These are phyloP conservation scores for Exophiala sideris DNA, from an alignment of 2,329 filamentous ascomycete genomes.

Conservation along the genomic window DNA sequence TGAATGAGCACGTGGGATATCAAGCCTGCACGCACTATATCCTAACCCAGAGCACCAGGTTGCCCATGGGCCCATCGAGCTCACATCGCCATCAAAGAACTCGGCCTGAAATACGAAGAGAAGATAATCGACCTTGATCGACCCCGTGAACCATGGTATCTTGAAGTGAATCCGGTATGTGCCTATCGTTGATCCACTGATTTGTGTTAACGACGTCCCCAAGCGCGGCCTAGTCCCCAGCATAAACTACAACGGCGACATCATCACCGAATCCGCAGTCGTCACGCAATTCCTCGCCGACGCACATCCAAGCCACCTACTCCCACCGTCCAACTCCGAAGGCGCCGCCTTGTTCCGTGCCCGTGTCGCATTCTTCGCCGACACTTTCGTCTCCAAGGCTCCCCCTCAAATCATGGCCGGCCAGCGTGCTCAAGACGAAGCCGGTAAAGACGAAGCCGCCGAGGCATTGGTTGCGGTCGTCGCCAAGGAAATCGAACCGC, in stretches of 20 bases:
- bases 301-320: conserved; percentile 49
- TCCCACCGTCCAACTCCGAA: not conserved
- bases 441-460: conserved; percentile 50
- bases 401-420: conserved; percentile 44
- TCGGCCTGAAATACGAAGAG: conserved; percentile 64
- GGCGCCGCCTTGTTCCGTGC: conserved; percentile 59
- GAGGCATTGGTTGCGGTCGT: conserved; percentile 54
- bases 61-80: conserved; percentile 75
- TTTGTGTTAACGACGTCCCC: not conserved
- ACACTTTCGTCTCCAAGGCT: conserved; percentile 64
- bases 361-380: conserved; percentile 67
- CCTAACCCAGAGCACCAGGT: not conserved
- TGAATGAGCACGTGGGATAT: too few relatives aligned
- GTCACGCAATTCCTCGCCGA: conserved; percentile 70
- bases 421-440: conserved; percentile 45
- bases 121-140: conserved; percentile 67
- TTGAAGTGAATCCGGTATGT: conserved; percentile 66
- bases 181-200: conserved; percentile 9
- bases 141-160: conserved; percentile 70
- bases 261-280: conserved; percentile 70
- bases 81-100: conserved; percentile 66
- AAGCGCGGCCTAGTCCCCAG: conserved; percentile 70
- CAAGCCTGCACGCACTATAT: too few relatives aligned
- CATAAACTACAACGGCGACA: conserved; percentile 58
- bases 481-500: conserved; percentile 69